Evolutionary conservation across 768 basidiomycete genomes (phyloP).

Genomic region (Wakefieldia striispora): DNA sequence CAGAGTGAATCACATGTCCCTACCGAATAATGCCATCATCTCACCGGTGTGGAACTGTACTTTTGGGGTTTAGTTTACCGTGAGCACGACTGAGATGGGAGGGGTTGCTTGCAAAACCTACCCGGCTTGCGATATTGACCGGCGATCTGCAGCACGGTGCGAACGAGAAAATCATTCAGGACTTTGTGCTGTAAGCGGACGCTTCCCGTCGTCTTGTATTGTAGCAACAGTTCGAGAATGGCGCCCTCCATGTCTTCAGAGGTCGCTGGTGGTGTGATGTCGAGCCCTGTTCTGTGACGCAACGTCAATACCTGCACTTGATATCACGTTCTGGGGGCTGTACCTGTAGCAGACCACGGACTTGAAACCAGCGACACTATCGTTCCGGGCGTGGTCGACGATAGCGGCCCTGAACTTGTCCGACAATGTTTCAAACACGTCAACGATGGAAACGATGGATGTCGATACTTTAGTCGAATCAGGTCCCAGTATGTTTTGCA

Average conservation of each 20-base stretch:
- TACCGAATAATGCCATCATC: neutral
- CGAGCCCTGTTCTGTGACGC: constrained; percentile 55
- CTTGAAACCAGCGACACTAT: constrained; percentile 66
- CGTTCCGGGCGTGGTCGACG: constrained; percentile 37
- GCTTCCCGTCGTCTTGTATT: constrained; percentile 35
- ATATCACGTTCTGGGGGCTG: neutral
- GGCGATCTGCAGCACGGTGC: constrained; percentile 51
- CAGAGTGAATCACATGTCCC: neutral
- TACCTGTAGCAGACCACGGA: constrained; percentile 68
- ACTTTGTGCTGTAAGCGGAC: constrained; percentile 59
- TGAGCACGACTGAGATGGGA: neutral
- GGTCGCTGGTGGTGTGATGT: constrained; percentile 37
- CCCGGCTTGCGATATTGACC: constrained; percentile 58
- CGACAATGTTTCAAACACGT: constrained; percentile 30
- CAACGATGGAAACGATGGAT: constrained; percentile 11
- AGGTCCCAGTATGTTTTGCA: constrained; percentile 22
- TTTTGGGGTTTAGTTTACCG: constrained; percentile 23
- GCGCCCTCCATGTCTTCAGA: constrained; percentile 29
- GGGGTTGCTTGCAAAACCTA: constrained; percentile 21
- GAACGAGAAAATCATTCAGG: constrained; percentile 67
- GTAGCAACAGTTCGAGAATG: constrained; percentile 32
- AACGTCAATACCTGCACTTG: neutral
- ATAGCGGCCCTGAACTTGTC: constrained; percentile 38
- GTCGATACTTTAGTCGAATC: constrained; percentile 7
- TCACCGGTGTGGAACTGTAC: constrained; percentile 79